phyloP scores from a whole-genome alignment of 1,284 basidiomycete genomes.

The Mycena sp. region DNA sequence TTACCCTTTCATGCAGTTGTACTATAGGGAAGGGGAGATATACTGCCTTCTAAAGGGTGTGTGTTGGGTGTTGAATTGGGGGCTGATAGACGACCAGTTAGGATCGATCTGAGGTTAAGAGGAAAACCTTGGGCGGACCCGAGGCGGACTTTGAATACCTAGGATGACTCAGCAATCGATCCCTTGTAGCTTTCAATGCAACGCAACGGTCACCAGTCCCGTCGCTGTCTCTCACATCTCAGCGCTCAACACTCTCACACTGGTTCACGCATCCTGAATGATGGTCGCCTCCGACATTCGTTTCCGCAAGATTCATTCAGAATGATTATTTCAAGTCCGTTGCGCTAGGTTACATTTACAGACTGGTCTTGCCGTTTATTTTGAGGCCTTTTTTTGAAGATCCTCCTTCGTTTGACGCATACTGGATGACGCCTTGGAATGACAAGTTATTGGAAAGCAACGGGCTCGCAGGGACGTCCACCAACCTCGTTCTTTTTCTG shows the following conservation, averaged over 20 bases:
- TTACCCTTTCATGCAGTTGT: too few relatives aligned
- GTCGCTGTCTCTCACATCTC: too few relatives aligned
- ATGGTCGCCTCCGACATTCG: background rate
- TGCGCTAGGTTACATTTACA: background rate
- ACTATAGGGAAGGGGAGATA: too few relatives aligned
- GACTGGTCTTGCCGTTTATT: conserved; percentile 33
- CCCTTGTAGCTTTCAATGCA: too few relatives aligned
- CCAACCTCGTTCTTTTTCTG: conserved; percentile 47
- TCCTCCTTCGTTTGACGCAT: conserved; percentile 55
- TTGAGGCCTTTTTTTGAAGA: conserved; percentile 54
- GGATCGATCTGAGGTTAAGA: conserved; percentile 14
- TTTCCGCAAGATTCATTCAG: too few relatives aligned
- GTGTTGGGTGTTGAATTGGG: too few relatives aligned
- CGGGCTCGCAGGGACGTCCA: conserved; percentile 24
- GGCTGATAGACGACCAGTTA: conserved; percentile 16
- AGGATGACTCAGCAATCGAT: background rate
- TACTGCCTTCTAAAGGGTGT: too few relatives aligned
- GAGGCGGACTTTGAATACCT: background rate
- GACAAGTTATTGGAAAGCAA: background rate
- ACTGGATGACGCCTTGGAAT: conserved; percentile 51
- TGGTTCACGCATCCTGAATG: background rate
- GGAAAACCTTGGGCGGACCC: background rate
- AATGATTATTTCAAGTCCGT: too few relatives aligned
- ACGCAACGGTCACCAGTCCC: too few relatives aligned
- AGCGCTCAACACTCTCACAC: too few relatives aligned